phyloP scores from a whole-genome alignment of 495 filamentous ascomycete genomes.

The Xylaria cubensis region DNA sequence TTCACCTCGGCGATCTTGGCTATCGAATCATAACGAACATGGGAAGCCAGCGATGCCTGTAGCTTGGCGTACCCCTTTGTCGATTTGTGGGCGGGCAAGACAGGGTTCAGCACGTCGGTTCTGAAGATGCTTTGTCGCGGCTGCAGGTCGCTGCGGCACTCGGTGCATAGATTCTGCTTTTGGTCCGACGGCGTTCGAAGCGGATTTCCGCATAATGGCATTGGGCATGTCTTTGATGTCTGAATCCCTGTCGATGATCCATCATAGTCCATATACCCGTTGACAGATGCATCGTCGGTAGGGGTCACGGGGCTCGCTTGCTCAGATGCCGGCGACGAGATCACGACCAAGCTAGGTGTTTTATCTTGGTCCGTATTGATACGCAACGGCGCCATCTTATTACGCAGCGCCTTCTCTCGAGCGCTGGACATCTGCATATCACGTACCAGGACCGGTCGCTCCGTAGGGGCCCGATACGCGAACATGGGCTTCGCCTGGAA shows the following conservation, averaged over 20 bases:
- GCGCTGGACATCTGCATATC: background rate
- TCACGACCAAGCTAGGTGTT: slow-evolving; percentile 9
- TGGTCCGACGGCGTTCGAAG: slow-evolving; percentile 17
- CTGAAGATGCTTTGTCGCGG: slow-evolving; percentile 35
- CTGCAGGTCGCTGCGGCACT: slow-evolving; percentile 31
- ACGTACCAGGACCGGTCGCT: background rate
- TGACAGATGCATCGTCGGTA: background rate
- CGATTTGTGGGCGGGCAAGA: background rate
- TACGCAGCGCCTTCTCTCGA: background rate
- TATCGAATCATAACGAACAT: background rate
- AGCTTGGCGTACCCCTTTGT: background rate
- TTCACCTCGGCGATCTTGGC: background rate
- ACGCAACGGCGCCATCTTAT: background rate
- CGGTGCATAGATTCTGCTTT: slow-evolving; percentile 33
- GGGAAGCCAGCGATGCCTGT: background rate
- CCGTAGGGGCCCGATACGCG: background rate
- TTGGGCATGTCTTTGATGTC: slow-evolving; percentile 45
- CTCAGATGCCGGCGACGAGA: slow-evolving; percentile 22
- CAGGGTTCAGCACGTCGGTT: background rate
- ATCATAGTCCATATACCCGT: slow-evolving; percentile 39
- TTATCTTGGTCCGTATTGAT: slow-evolving; percentile 3
- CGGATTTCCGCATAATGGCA: slow-evolving; percentile 30
- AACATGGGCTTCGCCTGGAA: background rate
- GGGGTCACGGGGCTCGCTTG: slow-evolving; percentile 11
- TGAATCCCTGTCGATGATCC: slow-evolving; percentile 41